Evolutionary conservation across 2,329 filamentous ascomycete genomes (phyloP).

Genomic region (Cercospora canescens): DNA sequence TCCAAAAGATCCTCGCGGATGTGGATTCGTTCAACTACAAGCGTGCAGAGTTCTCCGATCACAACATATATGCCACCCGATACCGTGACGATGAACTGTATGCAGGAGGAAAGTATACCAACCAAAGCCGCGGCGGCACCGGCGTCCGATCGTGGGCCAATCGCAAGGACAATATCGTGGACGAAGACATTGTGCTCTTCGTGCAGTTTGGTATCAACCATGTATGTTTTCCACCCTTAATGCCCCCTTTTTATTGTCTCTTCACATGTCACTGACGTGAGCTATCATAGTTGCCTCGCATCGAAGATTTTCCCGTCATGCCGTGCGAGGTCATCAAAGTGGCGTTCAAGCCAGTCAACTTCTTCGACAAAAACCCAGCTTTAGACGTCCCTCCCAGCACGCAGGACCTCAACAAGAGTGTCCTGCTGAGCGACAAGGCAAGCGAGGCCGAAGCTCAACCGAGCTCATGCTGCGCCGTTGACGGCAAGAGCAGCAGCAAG

Average conservation of each 20-base stretch:
- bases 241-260: slow-evolving; percentile 55
- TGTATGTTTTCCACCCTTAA: slow-evolving; percentile 37
- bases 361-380: slow-evolving; percentile 60
- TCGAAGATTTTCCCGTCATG: slow-evolving; percentile 62
- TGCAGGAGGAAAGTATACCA: slow-evolving; percentile 54
- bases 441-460: background rate
- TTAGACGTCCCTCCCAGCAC: slow-evolving; percentile 56
- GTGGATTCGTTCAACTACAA: slow-evolving; percentile 57
- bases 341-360: slow-evolving; percentile 58
- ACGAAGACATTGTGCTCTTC: slow-evolving; percentile 59
- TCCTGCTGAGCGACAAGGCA: slow-evolving; percentile 35
- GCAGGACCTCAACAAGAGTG: slow-evolving; percentile 49
- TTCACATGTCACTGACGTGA: slow-evolving; percentile 41
- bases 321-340: slow-evolving; percentile 59
- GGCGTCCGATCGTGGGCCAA: slow-evolving; percentile 52
- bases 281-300: slow-evolving; percentile 48
- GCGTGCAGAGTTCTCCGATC: slow-evolving; percentile 59
- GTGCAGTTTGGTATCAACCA: slow-evolving; percentile 61
- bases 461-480: slow-evolving; percentile 6
- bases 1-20: slow-evolving; percentile 54
- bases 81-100: slow-evolving; percentile 61
- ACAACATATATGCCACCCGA: slow-evolving; percentile 60
- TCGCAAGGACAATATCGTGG: slow-evolving; percentile 57
- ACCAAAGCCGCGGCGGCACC: slow-evolving; percentile 56
- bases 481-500: slow-evolving; percentile 12